Conservation (phyloP, 2,329 filamentous ascomycete genomes). For the Periconia sp. region DNA sequence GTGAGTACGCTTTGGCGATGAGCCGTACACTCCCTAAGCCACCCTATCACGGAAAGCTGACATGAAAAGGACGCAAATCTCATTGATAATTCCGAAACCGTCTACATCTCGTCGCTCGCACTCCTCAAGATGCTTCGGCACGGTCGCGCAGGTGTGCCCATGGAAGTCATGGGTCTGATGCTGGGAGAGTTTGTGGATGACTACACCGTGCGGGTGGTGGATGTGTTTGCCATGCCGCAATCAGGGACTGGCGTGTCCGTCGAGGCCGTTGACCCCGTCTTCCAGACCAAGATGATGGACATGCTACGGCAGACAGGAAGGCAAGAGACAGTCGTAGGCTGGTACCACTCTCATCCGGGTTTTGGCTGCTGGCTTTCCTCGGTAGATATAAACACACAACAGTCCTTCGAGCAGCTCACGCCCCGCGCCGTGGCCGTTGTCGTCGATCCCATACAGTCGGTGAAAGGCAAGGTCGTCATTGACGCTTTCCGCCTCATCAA, state of each 20-base stretch:
- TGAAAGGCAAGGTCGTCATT: constrained; percentile 99
- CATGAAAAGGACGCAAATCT: constrained; percentile 83
- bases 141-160: constrained; percentile 94
- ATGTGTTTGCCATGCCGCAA: constrained; percentile 99
- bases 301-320: constrained; percentile 98
- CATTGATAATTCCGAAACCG: constrained; percentile 98
- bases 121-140: constrained; percentile 98
- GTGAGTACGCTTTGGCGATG: constrained; percentile 62
- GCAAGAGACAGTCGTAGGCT: constrained; percentile 95
- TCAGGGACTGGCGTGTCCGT: constrained; percentile 98
- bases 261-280: constrained; percentile 96
- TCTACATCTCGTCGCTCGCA: constrained; percentile 97
- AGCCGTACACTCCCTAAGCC: not conserved
- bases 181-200: constrained; percentile 98
- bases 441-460: constrained; percentile 97
- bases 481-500: constrained; percentile 99
- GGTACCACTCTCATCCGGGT: constrained; percentile 99
- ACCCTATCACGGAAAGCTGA: constrained; percentile 15
- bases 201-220: constrained; percentile 96
- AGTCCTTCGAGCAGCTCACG: constrained; percentile 99
- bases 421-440: constrained; percentile 96
- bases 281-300: constrained; percentile 99
- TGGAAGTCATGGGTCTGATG: constrained; percentile 99
- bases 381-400: constrained; percentile 99
- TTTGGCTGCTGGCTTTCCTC: constrained; percentile 99